phyloP scores from a whole-genome alignment of 2,329 filamentous ascomycete genomes.

The Scedosporium boydii region DNA sequence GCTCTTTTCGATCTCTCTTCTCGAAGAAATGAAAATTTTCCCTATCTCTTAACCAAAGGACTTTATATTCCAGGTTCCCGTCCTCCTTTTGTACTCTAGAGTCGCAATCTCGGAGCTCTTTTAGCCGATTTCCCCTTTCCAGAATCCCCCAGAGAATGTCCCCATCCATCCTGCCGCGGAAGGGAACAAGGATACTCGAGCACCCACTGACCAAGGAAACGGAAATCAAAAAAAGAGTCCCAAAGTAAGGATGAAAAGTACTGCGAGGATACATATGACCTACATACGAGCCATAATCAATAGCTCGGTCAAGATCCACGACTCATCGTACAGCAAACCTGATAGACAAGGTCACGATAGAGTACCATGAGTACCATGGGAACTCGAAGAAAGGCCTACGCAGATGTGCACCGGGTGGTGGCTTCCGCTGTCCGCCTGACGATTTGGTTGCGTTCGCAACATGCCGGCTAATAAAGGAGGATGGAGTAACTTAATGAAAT shows the following conservation, averaged over 20 bases:
- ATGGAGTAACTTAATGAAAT: constrained; percentile 1
- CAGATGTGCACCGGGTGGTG: not conserved
- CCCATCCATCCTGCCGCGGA: not conserved
- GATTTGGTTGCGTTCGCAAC: not conserved
- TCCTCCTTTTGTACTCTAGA: constrained; percentile 3
- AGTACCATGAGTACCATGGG: not conserved
- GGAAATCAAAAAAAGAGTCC: not conserved
- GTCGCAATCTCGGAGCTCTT: constrained; percentile 4
- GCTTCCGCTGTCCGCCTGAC: constrained; percentile 1
- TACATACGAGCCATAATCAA: not conserved
- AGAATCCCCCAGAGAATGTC: constrained; percentile 1
- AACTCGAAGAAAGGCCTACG: not conserved
- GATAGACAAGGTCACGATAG: not conserved
- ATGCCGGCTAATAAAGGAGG: constrained; percentile 4
- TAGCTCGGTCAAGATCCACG: not conserved
- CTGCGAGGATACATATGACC: not conserved
- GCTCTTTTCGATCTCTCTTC: not conserved
- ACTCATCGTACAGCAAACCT: not conserved
- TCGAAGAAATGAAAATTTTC: not conserved
- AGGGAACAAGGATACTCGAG: not conserved
- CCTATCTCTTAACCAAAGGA: not conserved
- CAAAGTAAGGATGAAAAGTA: not conserved
- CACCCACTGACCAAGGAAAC: not conserved
- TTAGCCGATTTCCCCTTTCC: constrained; percentile 6
- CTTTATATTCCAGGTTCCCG: not conserved